Evolutionary conservation across 805 yeast species (phyloP).

Genomic region (Yamadazyma ubonensis): DNA sequence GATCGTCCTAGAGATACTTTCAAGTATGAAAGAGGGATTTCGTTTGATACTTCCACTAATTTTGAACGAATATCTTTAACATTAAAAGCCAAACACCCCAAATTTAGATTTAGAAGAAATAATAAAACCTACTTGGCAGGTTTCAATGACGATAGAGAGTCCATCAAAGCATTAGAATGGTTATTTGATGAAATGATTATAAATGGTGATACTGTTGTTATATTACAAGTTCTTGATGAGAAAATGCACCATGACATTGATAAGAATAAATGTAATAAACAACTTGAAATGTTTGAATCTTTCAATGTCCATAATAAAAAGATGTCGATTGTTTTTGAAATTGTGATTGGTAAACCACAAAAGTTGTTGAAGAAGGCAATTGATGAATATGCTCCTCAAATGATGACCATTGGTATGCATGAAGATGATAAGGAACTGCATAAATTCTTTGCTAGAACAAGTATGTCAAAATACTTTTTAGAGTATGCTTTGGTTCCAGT

Average conservation of each 20-base stretch:
- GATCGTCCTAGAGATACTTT: conserved; percentile 10
- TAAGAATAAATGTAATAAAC: conserved; percentile 25
- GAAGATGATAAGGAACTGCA: conserved; percentile 25
- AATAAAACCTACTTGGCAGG: conserved; percentile 44
- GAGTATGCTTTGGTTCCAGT: conserved; percentile 47
- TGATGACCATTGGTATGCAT: conserved; percentile 46
- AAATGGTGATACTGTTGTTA: conserved; percentile 43
- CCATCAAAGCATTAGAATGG: conserved; percentile 43
- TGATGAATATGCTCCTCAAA: conserved; percentile 42
- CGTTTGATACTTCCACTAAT: conserved; percentile 39
- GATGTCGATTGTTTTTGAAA: conserved; percentile 39
- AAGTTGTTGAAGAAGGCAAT: conserved; percentile 38
- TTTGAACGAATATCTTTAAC: conserved; percentile 36
- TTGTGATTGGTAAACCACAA: conserved; percentile 42
- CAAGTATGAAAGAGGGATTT: conserved; percentile 38
- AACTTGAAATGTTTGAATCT: conserved; percentile 30
- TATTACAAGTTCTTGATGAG: conserved; percentile 42
- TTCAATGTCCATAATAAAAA: conserved; percentile 37
- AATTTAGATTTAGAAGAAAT: conserved; percentile 43
- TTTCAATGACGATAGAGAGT: conserved; percentile 37
- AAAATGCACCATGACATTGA: conserved; percentile 29
- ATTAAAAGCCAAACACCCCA: conserved; percentile 41
- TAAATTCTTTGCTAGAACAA: conserved; percentile 31
- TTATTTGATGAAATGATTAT: conserved; percentile 43
- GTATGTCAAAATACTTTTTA: conserved; percentile 39